Evolutionary conservation across 2,329 filamentous ascomycete species (phyloP).

Genomic region (Zymoseptoria tritici): DNA sequence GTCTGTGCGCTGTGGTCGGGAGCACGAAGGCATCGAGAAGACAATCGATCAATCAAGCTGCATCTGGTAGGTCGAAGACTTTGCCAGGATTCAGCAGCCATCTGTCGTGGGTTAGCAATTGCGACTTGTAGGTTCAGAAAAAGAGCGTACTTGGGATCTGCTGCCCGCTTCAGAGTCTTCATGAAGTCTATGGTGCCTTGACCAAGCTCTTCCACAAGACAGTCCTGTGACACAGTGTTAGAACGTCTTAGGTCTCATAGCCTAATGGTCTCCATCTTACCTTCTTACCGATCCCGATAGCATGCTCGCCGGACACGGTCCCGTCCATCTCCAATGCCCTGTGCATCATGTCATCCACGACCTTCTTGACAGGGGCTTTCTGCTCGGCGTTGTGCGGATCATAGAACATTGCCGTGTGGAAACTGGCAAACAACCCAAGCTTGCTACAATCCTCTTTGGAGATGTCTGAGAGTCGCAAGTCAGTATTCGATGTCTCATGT

Average conservation of each 20-base stretch:
- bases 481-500: neutral
- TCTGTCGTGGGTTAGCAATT: slow-evolving; percentile 1
- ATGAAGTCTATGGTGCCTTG: slow-evolving; percentile 15
- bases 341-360: slow-evolving; percentile 80
- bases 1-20: too few species aligned
- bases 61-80: slow-evolving; percentile 10
- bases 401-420: slow-evolving; percentile 90
- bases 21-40: neutral
- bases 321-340: slow-evolving; percentile 91
- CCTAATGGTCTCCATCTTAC: neutral
- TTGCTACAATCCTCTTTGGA: slow-evolving; percentile 86
- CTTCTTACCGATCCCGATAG: slow-evolving; percentile 19
- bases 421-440: slow-evolving; percentile 84
- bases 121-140: neutral
- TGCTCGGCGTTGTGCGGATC: slow-evolving; percentile 62
- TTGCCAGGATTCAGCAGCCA: slow-evolving; percentile 19
- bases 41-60: neutral
- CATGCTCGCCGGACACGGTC: slow-evolving; percentile 40
- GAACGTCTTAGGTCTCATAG: too few species aligned
- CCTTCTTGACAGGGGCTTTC: slow-evolving; percentile 67
- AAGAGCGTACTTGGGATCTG: slow-evolving; percentile 11
- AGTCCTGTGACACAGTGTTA: neutral
- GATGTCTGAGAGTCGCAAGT: slow-evolving; percentile 46
- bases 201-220: slow-evolving; percentile 15
- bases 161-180: slow-evolving; percentile 13